Evolutionary conservation across 202 grass and related monocot species (phyloP), one percentile per base, ranked within the genome.

Genomic region (Schoenoplectus tabernaemontani): DNA sequence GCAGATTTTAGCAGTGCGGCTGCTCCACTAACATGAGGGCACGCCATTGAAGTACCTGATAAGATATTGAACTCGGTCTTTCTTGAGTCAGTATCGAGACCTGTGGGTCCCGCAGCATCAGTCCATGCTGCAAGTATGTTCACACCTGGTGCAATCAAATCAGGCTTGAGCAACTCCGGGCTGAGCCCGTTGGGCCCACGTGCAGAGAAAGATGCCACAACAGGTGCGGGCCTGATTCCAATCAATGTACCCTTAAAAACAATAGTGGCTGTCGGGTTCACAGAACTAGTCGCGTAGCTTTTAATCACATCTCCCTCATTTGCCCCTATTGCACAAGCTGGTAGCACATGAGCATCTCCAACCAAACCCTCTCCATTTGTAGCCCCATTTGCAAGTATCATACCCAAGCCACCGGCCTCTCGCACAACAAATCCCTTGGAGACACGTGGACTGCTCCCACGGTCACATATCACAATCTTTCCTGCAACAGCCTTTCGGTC

Each of bases 101-200:
- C 94, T 9, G 91, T 97, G 11, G 94, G 94, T 0, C 91, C 94
- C 2, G 84, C 47, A 32, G 94, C 86, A 32, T 88, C 91, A 34
- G 91, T 97, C 94, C 94, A 97, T 26, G 91, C 91, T 28, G 94
- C 94, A 22, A 97, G 91, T 78, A 97, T 97, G 83, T 97, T 93
- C 5, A 97, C 94, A 3, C 94, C 94, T 0, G 94, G 94, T 0
- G 94, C 91, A 37, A 97, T 86, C 77, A 97, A 85, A 78, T 97
- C 94, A 2, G 94, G 94, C 89, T 97, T 97, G 5, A 97, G 91
- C 74, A 97, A 85, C 4, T 91, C 89, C 15, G 94, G 94, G 9
- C 87, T 87, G 32, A 97, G 84, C 0, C 94, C 94, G 56, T 93
- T 94, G 41, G 94, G 94, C 0, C 94, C 94, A 5, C 94, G 94